Evolutionary conservation across 2,329 filamentous ascomycete species (phyloP).

Genomic region (Penicillium paneum): DNA sequence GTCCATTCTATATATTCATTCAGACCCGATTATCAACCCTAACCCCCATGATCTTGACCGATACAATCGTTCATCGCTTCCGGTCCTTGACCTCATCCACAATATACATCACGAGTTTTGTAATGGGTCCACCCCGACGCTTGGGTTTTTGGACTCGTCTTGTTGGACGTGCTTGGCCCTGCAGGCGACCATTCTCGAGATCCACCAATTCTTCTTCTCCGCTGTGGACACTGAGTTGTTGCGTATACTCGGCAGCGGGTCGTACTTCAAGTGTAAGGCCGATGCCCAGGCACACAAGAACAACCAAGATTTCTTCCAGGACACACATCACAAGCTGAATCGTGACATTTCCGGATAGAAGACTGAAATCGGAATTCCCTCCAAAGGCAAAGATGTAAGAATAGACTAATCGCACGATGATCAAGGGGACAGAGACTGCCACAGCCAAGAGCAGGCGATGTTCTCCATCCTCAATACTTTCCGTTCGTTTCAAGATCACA

Average conservation of each 20-base stretch:
- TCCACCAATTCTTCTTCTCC: not conserved
- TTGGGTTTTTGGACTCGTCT: not conserved
- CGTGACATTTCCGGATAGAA: slow-evolving; percentile 22
- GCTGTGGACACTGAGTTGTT: not conserved
- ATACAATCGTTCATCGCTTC: not conserved
- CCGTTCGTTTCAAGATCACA: slow-evolving; percentile 18
- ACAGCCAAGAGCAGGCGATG: slow-evolving; percentile 29
- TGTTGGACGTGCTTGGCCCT: not conserved
- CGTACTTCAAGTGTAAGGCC: slow-evolving; percentile 21
- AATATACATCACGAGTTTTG: not conserved
- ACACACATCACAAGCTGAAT: slow-evolving; percentile 31
- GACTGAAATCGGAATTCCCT: slow-evolving; percentile 22
- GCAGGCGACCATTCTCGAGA: not conserved
- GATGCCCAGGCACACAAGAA: slow-evolving; percentile 26
- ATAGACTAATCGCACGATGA: slow-evolving; percentile 33
- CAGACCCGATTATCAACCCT: not conserved
- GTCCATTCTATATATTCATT: not conserved
- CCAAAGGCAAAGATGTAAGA: slow-evolving; percentile 29
- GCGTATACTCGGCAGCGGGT: not conserved
- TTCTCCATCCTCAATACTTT: slow-evolving; percentile 27
- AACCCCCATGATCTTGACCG: no score
- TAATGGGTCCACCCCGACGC: not conserved
- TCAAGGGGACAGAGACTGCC: slow-evolving; percentile 27
- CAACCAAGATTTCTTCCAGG: slow-evolving; percentile 31
- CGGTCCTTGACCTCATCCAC: not conserved